Conservation (phyloP, 345 rosid species). For the Hirschfeldia incana region DNA sequence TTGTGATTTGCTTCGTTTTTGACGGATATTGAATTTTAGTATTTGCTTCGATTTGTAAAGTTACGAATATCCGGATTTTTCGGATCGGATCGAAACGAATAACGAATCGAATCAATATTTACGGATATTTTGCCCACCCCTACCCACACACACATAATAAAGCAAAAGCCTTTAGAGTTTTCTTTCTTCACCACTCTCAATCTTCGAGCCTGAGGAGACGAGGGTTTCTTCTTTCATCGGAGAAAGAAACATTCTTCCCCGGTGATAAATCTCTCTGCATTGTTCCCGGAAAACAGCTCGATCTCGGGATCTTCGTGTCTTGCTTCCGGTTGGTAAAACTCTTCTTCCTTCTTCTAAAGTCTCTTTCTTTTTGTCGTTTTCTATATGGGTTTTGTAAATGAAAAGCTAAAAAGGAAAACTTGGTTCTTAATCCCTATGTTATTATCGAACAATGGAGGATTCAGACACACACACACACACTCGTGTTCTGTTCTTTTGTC, state of each 20-base stretch:
- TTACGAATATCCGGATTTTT: too few relatives aligned
- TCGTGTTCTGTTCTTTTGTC: conserved; percentile 20
- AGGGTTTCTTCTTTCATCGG: background rate
- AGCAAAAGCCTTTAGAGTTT: conserved; percentile 40
- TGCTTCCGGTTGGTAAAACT: conserved; percentile 16
- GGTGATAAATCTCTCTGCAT: conserved; percentile 35
- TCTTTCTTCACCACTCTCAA: conserved; percentile 18
- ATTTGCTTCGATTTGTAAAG: too few relatives aligned
- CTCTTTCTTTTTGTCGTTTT: conserved; percentile 34
- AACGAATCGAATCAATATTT: too few relatives aligned
- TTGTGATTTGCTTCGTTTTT: too few relatives aligned
- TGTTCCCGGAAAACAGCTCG: conserved; percentile 13
- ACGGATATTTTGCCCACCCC: too few relatives aligned
- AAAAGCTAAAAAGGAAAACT: background rate
- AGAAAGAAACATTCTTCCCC: conserved; percentile 2
- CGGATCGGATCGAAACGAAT: too few relatives aligned
- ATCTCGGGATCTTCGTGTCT: conserved; percentile 13
- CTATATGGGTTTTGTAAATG: conserved; percentile 11
- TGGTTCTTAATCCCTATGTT: conserved; percentile 25
- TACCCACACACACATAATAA: conserved; percentile 15
- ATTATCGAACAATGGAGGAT: conserved; percentile 17
- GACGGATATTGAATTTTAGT: too few relatives aligned
- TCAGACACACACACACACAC: background rate
- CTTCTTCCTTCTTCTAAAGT: background rate
- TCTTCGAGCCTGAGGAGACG: conserved; percentile 23